Conservation (phyloP, 2,329 filamentous ascomycete species). For the Colletotrichum melonis region DNA sequence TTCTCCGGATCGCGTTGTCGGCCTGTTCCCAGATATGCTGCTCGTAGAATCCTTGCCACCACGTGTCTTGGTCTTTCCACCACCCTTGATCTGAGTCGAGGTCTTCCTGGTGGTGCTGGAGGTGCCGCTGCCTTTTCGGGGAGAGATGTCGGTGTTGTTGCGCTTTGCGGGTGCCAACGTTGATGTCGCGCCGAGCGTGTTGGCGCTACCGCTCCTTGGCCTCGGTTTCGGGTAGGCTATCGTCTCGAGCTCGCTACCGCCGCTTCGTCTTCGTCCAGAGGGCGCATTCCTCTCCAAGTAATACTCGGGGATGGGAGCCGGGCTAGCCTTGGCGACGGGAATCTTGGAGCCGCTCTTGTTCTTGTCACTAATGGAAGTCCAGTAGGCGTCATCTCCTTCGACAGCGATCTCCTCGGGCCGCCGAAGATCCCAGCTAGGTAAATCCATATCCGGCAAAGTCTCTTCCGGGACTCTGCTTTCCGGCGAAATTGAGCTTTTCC, state of each 20-base stretch:
- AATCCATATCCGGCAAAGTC: constrained; percentile 51
- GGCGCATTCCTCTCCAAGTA: constrained; percentile 81
- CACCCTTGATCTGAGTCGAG: constrained; percentile 55
- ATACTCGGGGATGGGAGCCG: constrained; percentile 77
- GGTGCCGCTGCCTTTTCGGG: constrained; percentile 57
- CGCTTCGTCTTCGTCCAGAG: constrained; percentile 70
- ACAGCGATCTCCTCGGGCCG: constrained; percentile 82
- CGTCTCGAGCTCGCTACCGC: constrained; percentile 65
- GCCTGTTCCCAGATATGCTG: constrained; percentile 64
- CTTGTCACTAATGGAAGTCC: constrained; percentile 60
- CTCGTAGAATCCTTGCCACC: constrained; percentile 62
- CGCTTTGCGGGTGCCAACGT: constrained; percentile 50
- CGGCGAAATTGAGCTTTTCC: constrained; percentile 58
- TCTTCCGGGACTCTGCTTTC: constrained; percentile 51
- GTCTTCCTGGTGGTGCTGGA: constrained; percentile 54
- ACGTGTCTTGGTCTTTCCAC: constrained; percentile 71
- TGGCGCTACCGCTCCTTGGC: constrained; percentile 76
- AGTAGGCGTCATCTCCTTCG: constrained; percentile 64
- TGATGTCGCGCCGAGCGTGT: constrained; percentile 56
- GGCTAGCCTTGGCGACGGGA: constrained; percentile 84
- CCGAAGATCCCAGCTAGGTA: constrained; percentile 76
- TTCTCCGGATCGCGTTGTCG: constrained; percentile 72
- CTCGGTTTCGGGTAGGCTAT: constrained; percentile 72
- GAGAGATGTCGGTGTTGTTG: constrained; percentile 61
- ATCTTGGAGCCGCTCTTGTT: constrained; percentile 74